phyloP scores from a whole-genome alignment of 331 rosid species.

The Quercus phellos region DNA sequence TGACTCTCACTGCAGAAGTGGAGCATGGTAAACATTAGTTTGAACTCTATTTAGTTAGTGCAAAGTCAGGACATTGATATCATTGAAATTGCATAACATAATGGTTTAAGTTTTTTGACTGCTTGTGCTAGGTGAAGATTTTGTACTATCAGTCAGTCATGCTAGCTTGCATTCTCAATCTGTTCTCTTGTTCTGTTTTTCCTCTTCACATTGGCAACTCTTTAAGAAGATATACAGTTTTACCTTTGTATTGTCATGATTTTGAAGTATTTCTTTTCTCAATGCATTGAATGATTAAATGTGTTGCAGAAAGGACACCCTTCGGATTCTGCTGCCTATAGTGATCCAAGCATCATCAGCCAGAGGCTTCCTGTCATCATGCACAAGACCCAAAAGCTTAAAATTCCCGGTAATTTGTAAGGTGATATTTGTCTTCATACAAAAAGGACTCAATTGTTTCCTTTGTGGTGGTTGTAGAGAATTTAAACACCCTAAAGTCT shows the following conservation, averaged over 20 bases:
- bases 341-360: constrained; percentile 75
- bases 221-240: not conserved
- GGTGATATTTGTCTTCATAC: constrained; percentile 37
- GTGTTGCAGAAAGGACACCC: constrained; percentile 76
- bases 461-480: constrained; percentile 10
- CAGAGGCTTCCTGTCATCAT: constrained; percentile 63
- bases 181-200: not conserved
- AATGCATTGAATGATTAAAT: constrained; percentile 13
- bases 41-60: not conserved
- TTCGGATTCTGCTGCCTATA: constrained; percentile 68
- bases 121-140: not conserved
- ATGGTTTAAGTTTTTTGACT: not conserved
- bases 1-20: not conserved
- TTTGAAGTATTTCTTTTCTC: constrained; percentile 15
- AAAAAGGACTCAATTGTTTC: constrained; percentile 18
- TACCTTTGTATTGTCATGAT: not conserved
- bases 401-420: constrained; percentile 46
- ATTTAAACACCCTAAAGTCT: not conserved
- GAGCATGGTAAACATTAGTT: not conserved
- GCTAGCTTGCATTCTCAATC: not conserved
- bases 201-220: not conserved
- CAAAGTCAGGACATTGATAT: not conserved
- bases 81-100: not conserved
- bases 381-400: constrained; percentile 70
- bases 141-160: not conserved